Evolutionary conservation across 2,329 filamentous ascomycete genomes (phyloP).

Genomic region (Aspergillus hortae): DNA sequence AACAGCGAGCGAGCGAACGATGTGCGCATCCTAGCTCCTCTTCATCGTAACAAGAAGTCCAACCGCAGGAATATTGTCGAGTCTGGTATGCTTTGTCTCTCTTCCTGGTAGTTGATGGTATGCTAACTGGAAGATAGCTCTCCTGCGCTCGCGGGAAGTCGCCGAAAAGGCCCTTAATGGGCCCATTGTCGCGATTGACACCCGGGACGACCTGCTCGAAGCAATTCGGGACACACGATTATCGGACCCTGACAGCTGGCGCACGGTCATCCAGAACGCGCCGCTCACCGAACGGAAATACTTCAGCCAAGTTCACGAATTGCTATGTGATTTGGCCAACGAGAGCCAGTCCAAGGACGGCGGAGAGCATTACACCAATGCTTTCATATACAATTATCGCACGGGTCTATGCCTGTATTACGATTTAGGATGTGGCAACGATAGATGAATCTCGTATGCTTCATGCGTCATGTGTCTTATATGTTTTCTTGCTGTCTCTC

Average conservation of each 20-base stretch:
- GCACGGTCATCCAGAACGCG: constrained; percentile 72
- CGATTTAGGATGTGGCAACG: constrained; percentile 55
- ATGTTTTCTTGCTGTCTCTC: constrained; percentile 8
- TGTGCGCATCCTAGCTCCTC: constrained; percentile 78
- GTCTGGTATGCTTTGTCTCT: constrained; percentile 59
- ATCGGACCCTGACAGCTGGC: constrained; percentile 80
- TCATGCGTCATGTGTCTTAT: constrained; percentile 12
- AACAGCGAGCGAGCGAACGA: constrained; percentile 58
- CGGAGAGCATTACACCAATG: constrained; percentile 60
- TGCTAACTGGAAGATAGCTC: constrained; percentile 36
- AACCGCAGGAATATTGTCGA: constrained; percentile 85
- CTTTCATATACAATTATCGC: constrained; percentile 89
- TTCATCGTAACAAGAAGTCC: constrained; percentile 84
- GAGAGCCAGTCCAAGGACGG: constrained; percentile 42
- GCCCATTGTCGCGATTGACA: constrained; percentile 83
- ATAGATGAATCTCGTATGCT: constrained; percentile 13
- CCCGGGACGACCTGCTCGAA: constrained; percentile 77
- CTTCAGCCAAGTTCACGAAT: constrained; percentile 73
- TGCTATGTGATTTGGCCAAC: constrained; percentile 62
- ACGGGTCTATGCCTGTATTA: constrained; percentile 83
- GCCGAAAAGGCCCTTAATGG: constrained; percentile 70
- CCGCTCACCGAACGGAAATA: constrained; percentile 77
- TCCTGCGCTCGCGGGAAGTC: constrained; percentile 56
- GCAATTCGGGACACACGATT: constrained; percentile 70
- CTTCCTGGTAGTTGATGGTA: neutral